These are phyloP conservation scores for Naumovozyma baii DNA, from an alignment of 805 yeast species.

Conservation along the genomic window DNA sequence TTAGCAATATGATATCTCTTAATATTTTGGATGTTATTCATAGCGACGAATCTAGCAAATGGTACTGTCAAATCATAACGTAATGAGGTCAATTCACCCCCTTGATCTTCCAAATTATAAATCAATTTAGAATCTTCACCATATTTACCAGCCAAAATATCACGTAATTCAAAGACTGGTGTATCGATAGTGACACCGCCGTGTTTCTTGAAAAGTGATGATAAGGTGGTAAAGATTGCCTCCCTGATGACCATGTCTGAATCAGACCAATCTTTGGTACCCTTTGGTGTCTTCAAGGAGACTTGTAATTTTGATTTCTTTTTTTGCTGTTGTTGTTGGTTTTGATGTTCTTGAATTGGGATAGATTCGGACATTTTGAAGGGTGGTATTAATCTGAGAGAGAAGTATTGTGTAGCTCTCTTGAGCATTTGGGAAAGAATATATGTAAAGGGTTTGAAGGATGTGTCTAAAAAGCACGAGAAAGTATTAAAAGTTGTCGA, in stretches of 20 bases:
- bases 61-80: conserved; percentile 98
- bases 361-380: conserved; percentile 12
- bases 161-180: conserved; percentile 94
- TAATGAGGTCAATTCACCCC: conserved; percentile 92
- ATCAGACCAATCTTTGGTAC: conserved; percentile 98
- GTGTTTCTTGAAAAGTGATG: conserved; percentile 77
- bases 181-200: conserved; percentile 98
- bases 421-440: conserved; percentile 1
- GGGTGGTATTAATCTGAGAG: neutral
- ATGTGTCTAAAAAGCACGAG: neutral
- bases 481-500: no score
- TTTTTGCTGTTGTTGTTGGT: conserved; percentile 9
- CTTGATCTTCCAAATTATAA: conserved; percentile 95
- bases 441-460: conserved; percentile 1
- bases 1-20: conserved; percentile 96
- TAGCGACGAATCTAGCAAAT: conserved; percentile 93
- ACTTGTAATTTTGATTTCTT: conserved; percentile 49
- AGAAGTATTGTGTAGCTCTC: conserved; percentile 1
- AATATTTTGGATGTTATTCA: conserved; percentile 82
- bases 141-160: conserved; percentile 90
- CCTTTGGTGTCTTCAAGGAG: conserved; percentile 89
- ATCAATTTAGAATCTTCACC: conserved; percentile 98
- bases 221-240: conserved; percentile 66
- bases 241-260: conserved; percentile 93
- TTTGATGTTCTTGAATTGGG: conserved; percentile 5